A percentile compares a stretch with the other conserved stretches of the same genome.
Evolutionary conservation across 148 eudicot genomes (phyloP).

Genomic region (Rhododendron kiyosumense): DNA sequence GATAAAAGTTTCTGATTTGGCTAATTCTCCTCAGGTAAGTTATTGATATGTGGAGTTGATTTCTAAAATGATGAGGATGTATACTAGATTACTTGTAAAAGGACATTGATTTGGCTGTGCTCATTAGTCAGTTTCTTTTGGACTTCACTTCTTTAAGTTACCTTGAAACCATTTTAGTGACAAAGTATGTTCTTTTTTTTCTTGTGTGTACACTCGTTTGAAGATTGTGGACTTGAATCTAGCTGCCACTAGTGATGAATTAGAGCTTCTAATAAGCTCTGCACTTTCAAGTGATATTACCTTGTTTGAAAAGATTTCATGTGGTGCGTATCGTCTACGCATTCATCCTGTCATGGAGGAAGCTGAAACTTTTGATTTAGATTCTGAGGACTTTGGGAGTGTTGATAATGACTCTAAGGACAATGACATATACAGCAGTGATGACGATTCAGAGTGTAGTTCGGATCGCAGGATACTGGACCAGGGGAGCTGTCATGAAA

Average conservation of each 20-base stretch:
- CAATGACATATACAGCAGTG: conserved; percentile 28
- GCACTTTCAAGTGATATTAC: conserved; percentile 83
- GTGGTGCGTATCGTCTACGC: conserved; percentile 75
- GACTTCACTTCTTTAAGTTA: background rate
- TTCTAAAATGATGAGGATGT: background rate
- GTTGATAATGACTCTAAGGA: conserved; percentile 54
- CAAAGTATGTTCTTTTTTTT: background rate
- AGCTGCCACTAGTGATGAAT: conserved; percentile 39
- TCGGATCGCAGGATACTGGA: conserved; percentile 31
- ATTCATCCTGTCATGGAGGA: conserved; percentile 34
- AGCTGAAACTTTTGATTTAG: conserved; percentile 50
- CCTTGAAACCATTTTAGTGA: conserved; percentile 1
- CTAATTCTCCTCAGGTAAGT: conserved; percentile 56
- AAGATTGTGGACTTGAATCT: conserved; percentile 69
- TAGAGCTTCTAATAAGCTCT: conserved; percentile 60
- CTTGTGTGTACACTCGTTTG: conserved; percentile 18
- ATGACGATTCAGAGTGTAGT: conserved; percentile 50
- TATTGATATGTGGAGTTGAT: background rate
- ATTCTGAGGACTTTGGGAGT: conserved; percentile 68
- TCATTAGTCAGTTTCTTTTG: background rate
- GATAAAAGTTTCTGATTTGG: conserved; percentile 55
- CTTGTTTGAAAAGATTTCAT: conserved; percentile 81
- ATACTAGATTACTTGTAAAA: background rate
- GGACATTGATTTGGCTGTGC: background rate
- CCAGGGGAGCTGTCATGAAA: conserved; percentile 12